phyloP scores from a whole-genome alignment of 495 filamentous ascomycete species.

The Oidiodendron maius region DNA sequence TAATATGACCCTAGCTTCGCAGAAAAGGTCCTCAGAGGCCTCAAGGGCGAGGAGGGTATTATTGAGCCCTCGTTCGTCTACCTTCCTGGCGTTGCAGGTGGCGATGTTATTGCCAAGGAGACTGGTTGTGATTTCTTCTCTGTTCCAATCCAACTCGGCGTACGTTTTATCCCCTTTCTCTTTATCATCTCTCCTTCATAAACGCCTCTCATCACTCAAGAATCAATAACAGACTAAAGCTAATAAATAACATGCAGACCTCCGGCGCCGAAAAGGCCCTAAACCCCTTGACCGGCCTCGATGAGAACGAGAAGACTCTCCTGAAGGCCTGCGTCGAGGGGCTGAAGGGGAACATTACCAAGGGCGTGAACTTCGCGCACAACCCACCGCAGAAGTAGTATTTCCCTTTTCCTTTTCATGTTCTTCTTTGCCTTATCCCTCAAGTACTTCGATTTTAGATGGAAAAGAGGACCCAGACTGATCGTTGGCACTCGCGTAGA shows the following conservation, averaged over 20 bases:
- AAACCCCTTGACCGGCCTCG: constrained; percentile 68
- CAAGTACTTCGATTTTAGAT: too few species aligned
- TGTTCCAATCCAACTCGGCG: constrained; percentile 87
- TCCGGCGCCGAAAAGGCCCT: constrained; percentile 75
- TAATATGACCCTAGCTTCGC: too few species aligned
- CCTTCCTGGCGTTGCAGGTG: constrained; percentile 82
- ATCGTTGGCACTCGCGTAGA: constrained; percentile 25
- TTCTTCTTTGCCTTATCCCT: constrained; percentile 4
- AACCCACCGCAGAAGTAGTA: constrained; percentile 73
- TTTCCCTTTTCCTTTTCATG: constrained; percentile 10
- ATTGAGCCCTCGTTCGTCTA: constrained; percentile 94
- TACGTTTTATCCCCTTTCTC: too few species aligned
- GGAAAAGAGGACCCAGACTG: constrained; percentile 17
- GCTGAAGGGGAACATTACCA: constrained; percentile 86
- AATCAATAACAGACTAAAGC: constrained; percentile 10
- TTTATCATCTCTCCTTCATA: too few species aligned
- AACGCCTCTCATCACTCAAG: not conserved
- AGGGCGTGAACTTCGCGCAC: constrained; percentile 85
- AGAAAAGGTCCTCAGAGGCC: constrained; percentile 85
- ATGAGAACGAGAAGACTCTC: constrained; percentile 79
- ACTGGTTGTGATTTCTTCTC: constrained; percentile 93
- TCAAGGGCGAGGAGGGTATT: constrained; percentile 81
- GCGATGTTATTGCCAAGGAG: constrained; percentile 73
- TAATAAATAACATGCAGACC: constrained; percentile 42
- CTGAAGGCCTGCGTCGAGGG: constrained; percentile 67